phyloP scores from a whole-genome alignment of 768 basidiomycete species.

The Gloeophyllum trabeum region DNA sequence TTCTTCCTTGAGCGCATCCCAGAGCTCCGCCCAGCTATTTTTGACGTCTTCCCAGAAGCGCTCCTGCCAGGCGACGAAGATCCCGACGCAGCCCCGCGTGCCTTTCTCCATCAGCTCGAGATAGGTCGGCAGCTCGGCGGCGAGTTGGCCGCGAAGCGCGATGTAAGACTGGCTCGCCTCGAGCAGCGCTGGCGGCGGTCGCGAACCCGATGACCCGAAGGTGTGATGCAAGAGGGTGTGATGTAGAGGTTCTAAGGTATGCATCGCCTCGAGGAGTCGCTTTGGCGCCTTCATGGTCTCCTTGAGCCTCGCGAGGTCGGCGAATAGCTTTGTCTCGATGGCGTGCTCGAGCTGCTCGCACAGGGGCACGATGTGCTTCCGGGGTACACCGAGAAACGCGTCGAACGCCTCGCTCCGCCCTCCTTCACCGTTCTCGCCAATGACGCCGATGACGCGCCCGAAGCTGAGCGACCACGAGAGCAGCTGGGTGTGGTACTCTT shows the following conservation, averaged over 20 bases:
- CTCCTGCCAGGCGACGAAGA: conserved; percentile 46
- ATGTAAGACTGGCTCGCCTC: conserved; percentile 71
- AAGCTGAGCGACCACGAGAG: conserved; percentile 56
- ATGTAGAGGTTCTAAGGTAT: conserved; percentile 62
- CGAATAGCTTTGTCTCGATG: conserved; percentile 42
- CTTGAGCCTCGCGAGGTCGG: conserved; percentile 45
- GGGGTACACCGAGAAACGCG: conserved; percentile 53
- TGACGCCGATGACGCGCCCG: conserved; percentile 53
- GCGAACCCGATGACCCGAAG: conserved; percentile 45
- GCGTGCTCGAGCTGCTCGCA: conserved; percentile 39
- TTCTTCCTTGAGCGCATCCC: conserved; percentile 71
- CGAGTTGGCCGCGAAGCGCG: conserved; percentile 63
- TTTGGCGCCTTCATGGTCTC: conserved; percentile 50
- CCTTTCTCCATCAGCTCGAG: conserved; percentile 49
- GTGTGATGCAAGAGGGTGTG: conserved; percentile 58
- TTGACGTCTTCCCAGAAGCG: conserved; percentile 49
- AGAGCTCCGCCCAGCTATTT: conserved; percentile 68
- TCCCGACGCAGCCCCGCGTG: conserved; percentile 35
- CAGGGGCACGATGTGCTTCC: conserved; percentile 39
- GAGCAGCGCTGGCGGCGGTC: conserved; percentile 55
- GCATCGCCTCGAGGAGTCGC: conserved; percentile 61
- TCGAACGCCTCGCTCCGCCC: conserved; percentile 50
- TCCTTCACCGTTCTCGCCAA: conserved; percentile 8
- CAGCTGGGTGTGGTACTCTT: conserved; percentile 35
- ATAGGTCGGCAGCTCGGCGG: conserved; percentile 59